These are phyloP conservation scores for Cryptococcus sp. DNA, from an alignment of 1,284 basidiomycete species.

Conservation along the genomic window DNA sequence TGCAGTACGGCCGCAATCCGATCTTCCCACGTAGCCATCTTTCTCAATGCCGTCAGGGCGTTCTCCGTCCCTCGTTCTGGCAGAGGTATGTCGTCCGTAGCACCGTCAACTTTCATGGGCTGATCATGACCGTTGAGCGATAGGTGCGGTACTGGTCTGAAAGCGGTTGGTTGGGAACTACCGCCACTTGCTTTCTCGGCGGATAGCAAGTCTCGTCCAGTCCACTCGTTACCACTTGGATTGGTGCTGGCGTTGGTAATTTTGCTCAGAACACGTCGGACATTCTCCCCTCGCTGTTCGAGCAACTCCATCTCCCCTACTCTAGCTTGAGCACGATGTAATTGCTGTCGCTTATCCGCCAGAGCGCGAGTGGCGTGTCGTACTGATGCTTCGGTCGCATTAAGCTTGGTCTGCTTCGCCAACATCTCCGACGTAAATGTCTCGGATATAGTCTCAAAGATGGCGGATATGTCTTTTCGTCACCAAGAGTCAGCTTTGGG, in stretches of 20 bases:
- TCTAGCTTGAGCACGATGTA: constrained; percentile 69
- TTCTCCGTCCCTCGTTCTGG: constrained; percentile 57
- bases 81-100: constrained; percentile 61
- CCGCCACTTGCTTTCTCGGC: constrained; percentile 60
- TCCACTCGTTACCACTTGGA: constrained; percentile 84
- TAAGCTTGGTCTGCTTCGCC: constrained; percentile 80
- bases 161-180: constrained; percentile 47
- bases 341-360: constrained; percentile 81
- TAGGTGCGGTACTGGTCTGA: constrained; percentile 14
- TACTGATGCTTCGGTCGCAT: constrained; percentile 81
- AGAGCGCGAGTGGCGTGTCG: constrained; percentile 86
- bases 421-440: constrained; percentile 85
- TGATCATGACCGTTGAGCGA: not conserved
- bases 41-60: constrained; percentile 68
- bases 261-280: constrained; percentile 68
- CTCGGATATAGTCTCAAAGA: constrained; percentile 73
- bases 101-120: not conserved
- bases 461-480: constrained; percentile 71
- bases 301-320: constrained; percentile 76
- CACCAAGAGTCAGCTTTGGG: constrained; percentile 8
- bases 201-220: constrained; percentile 64
- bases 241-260: constrained; percentile 3
- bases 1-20: constrained; percentile 74
- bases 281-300: constrained; percentile 72
- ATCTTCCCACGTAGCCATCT: constrained; percentile 78